Evolutionary conservation across 2,329 filamentous ascomycete genomes (phyloP), one percentile per base, ranked within the genome.

Genomic region (Thelonectria olida): DNA sequence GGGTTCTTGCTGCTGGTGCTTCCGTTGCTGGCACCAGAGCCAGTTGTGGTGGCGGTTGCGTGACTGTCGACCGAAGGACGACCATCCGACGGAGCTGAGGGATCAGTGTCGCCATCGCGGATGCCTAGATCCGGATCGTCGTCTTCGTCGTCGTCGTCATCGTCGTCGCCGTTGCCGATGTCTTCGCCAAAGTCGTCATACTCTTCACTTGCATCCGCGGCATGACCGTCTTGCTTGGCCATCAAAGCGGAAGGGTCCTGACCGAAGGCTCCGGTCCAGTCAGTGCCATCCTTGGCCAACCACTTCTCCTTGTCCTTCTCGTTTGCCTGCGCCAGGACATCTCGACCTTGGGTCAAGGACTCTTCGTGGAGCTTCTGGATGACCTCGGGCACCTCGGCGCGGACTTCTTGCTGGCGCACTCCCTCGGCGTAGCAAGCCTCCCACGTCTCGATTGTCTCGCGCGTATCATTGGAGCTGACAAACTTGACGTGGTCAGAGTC

Each of bases 361-460:
- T 91, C 83, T 27, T 97, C 92, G 74, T 98, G 95, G 10, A 97
- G 81, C 69, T 90, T 84, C 75, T 91, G 87, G 0, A 95, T 84
- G 10, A 86, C 79, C 1, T 89, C 86, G 0, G 93, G 92, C 0
- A 97, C 82, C 71, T 96, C 90, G 22, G 88, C 85, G 9, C 85
- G 80, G 1, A 97, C 92, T 25, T 88, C 85, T 56, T 89, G 85
- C 13, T 83, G 79, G 2, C 96, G 88, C 0, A 97, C 92, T 12
- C 95, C 95, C 76, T 98, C 94, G 0, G 93, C 88, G 39, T 91
- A 87, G 75, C 95, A 97, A 1, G 93, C 92, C 76, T 97, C 93
- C 93, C 94, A 98, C 0, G 91, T 92, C 79, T 98, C 95, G 66
- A 92, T 97, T 0, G 94, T 97, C 81, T 98, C 96, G 28, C 95